phyloP scores from a whole-genome alignment of 139 green algal species.

The Nannochloris sp. region DNA sequence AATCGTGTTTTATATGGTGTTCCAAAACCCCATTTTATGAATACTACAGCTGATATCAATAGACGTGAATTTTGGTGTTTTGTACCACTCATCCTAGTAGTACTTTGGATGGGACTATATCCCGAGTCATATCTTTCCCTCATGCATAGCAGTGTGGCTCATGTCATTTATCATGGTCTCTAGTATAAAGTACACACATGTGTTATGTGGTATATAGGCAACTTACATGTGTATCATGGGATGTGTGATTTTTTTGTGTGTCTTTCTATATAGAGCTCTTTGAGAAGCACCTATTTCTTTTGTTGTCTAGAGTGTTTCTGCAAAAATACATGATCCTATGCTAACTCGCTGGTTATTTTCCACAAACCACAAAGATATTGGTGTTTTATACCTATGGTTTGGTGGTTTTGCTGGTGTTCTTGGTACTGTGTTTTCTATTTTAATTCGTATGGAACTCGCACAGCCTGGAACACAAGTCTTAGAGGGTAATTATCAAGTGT shows the following conservation, averaged over 20 bases:
- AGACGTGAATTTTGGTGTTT: slow-evolving; percentile 42
- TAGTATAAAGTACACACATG: background rate
- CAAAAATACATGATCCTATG: slow-evolving; percentile 15
- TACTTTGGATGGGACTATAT: slow-evolving; percentile 42
- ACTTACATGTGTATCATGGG: background rate
- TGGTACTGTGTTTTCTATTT: slow-evolving; percentile 15
- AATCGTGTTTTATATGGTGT: slow-evolving; percentile 39
- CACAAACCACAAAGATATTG: slow-evolving; percentile 52
- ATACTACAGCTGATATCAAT: slow-evolving; percentile 35
- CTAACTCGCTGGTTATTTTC: slow-evolving; percentile 47
- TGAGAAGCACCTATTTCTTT: background rate
- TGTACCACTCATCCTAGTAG: slow-evolving; percentile 32
- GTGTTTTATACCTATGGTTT: slow-evolving; percentile 50
- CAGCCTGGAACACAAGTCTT: slow-evolving; percentile 19
- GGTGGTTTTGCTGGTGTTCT: slow-evolving; percentile 24
- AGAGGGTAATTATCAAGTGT: slow-evolving; percentile 35
- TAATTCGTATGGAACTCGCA: slow-evolving; percentile 23
- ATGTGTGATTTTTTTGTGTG: no score
- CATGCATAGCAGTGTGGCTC: slow-evolving; percentile 29
- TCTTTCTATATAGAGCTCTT: no score
- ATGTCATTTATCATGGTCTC: no score
- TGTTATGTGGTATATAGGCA: background rate
- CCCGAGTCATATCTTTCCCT: slow-evolving; percentile 41
- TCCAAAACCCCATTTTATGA: slow-evolving; percentile 35
- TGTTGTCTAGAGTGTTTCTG: background rate